Evolutionary conservation across 768 basidiomycete genomes (phyloP).

Genomic region (Daedalea quercina): DNA sequence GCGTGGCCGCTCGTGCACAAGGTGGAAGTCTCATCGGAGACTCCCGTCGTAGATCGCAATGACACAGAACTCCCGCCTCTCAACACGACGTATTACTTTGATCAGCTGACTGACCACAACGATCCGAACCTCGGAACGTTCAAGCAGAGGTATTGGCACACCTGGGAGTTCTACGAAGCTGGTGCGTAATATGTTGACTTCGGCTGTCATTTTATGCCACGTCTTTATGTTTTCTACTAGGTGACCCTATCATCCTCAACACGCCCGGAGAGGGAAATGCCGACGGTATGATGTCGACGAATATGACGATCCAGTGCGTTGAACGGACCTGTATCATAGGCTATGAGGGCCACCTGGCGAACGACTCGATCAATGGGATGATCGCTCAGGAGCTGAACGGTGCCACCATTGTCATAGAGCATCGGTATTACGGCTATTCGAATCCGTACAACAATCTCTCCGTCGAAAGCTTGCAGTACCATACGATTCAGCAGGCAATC

Average conservation of each 20-base stretch:
- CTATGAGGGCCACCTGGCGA: slow-evolving; percentile 49
- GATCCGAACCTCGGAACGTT: slow-evolving; percentile 66
- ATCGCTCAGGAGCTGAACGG: slow-evolving; percentile 63
- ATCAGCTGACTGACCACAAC: slow-evolving; percentile 45
- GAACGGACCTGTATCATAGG: slow-evolving; percentile 6
- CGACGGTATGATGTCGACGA: slow-evolving; percentile 23
- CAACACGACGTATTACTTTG: slow-evolving; percentile 42
- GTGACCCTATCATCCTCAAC: slow-evolving; percentile 55
- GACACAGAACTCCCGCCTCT: slow-evolving; percentile 22
- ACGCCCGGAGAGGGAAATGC: slow-evolving; percentile 66
- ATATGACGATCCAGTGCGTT: not conserved
- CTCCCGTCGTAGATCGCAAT: slow-evolving; percentile 18
- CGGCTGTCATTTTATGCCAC: not conserved
- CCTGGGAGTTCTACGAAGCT: slow-evolving; percentile 55
- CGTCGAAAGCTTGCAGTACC: slow-evolving; percentile 47
- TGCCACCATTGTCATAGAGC: slow-evolving; percentile 60
- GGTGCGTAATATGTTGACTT: too few relatives aligned
- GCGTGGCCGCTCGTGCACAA: too few relatives aligned
- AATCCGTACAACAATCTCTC: slow-evolving; percentile 60
- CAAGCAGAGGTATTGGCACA: slow-evolving; percentile 67
- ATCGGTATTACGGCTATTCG: slow-evolving; percentile 71
- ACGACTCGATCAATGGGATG: slow-evolving; percentile 52
- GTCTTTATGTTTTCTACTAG: slow-evolving; percentile 1
- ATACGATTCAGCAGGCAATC: slow-evolving; percentile 70
- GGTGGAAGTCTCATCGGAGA: too few relatives aligned